phyloP scores from a whole-genome alignment of 768 basidiomycete genomes.

The Suillus bovinus region DNA sequence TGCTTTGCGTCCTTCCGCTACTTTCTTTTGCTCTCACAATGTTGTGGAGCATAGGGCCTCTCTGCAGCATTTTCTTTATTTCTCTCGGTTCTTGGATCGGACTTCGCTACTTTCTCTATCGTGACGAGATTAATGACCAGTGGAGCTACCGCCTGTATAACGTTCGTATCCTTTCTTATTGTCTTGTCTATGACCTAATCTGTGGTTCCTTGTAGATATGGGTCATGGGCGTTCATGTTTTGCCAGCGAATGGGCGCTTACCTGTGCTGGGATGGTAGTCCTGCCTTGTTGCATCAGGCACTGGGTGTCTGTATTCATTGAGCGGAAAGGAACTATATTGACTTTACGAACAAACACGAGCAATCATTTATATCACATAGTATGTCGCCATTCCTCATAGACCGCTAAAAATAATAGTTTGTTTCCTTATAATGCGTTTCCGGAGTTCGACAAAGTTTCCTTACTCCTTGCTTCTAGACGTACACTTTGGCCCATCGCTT shows the following conservation, averaged over 20 bases:
- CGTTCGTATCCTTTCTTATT: constrained; percentile 1
- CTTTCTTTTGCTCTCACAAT: constrained; percentile 13
- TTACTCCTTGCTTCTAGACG: neutral
- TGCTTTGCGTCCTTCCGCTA: constrained; percentile 14
- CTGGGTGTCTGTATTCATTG: neutral
- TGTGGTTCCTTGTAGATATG: neutral
- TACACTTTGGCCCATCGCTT: neutral
- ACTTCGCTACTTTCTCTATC: constrained; percentile 16
- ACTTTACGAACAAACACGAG: neutral
- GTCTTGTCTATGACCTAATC: neutral
- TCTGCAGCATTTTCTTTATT: constrained; percentile 11
- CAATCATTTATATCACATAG: neutral
- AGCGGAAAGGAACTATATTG: neutral
- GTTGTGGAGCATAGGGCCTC: constrained; percentile 13
- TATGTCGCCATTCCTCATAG: neutral
- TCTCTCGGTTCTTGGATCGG: constrained; percentile 18
- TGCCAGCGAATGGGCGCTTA: neutral
- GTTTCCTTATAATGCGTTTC: neutral
- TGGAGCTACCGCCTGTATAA: constrained; percentile 17
- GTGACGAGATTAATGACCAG: constrained; percentile 14
- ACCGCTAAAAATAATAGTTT: neutral
- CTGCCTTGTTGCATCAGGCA: neutral
- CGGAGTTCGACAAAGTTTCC: neutral
- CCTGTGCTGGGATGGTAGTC: neutral
- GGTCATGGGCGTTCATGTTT: neutral